These are phyloP conservation scores for Xylariales sp. DNA, from an alignment of 2,329 filamentous ascomycete species.

Conservation along the genomic window DNA sequence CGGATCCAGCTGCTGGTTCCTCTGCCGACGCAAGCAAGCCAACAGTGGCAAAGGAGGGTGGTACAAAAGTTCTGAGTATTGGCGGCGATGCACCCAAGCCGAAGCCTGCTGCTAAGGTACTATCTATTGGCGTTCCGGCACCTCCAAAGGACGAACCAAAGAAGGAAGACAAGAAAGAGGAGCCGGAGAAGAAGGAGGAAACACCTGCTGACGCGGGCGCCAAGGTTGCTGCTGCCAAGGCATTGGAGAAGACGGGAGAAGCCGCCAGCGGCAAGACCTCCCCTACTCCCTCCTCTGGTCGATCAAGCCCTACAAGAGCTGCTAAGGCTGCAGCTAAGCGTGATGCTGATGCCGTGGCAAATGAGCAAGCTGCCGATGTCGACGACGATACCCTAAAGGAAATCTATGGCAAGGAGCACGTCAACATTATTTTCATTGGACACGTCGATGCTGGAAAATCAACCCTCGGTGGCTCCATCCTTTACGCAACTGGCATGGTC, in stretches of 20 bases:
- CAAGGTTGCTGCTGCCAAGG: slow-evolving; percentile 83
- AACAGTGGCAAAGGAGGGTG: slow-evolving; percentile 48
- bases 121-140: slow-evolving; percentile 62
- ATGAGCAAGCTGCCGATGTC: slow-evolving; percentile 75
- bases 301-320: slow-evolving; percentile 70
- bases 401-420: slow-evolving; percentile 88
- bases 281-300: slow-evolving; percentile 76
- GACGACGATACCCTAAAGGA: slow-evolving; percentile 75
- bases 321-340: slow-evolving; percentile 47
- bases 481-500: slow-evolving; percentile 97
- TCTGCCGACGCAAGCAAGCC: slow-evolving; percentile 44
- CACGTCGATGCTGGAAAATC: slow-evolving; percentile 99
- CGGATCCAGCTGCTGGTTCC: slow-evolving; percentile 39
- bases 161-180: slow-evolving; percentile 36
- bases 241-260: slow-evolving; percentile 86
- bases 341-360: slow-evolving; percentile 77
- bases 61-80: slow-evolving; percentile 61
- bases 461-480: slow-evolving; percentile 87
- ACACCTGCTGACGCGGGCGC: slow-evolving; percentile 53
- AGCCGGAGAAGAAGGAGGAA: too few relatives aligned
- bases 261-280: slow-evolving; percentile 67
- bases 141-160: slow-evolving; percentile 54
- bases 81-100: slow-evolving; percentile 48
- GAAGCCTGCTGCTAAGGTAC: slow-evolving; percentile 60
- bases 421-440: slow-evolving; percentile 97